A percentile compares a stretch with the other conserved stretches of the same genome.
Evolutionary conservation across 176 grass and related monocot genomes (phyloP).

Genomic region (Phragmites australis): DNA sequence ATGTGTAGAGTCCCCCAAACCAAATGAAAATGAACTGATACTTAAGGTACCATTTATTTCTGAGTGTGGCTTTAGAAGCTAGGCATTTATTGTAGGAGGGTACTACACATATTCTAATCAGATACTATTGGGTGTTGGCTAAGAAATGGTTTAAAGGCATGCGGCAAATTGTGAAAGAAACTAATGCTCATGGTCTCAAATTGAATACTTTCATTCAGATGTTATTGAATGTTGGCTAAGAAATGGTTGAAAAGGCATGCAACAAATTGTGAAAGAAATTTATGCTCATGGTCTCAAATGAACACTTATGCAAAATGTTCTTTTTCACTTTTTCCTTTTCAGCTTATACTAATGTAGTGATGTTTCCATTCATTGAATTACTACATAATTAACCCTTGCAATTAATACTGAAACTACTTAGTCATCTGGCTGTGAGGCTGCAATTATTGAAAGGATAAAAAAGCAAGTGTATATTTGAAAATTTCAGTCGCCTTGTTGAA

Average conservation of each 20-base stretch:
- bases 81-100: not conserved
- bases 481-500: not conserved
- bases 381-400: not conserved
- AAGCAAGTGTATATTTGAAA: not conserved
- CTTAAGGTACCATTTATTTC: not conserved
- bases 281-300: not conserved
- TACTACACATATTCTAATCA: not conserved
- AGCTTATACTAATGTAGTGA: not conserved
- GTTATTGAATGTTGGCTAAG: not conserved
- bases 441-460: slow-evolving; percentile 20
- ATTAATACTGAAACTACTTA: slow-evolving; percentile 14
- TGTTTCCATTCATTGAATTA: slow-evolving; percentile 5
- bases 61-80: not conserved
- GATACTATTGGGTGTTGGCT: not conserved
- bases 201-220: not conserved
- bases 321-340: not conserved
- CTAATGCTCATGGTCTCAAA: not conserved
- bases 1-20: not conserved
- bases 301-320: not conserved
- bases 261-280: not conserved
- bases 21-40: not conserved
- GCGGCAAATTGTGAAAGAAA: not conserved
- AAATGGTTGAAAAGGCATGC: not conserved
- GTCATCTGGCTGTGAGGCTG: not conserved
- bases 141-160: not conserved